Percentiles rank a stretch among this genome's conserved stretches.
Conservation (phyloP, 108 stramenopile genomes). For the Fragilaria crotonensis region DNA sequence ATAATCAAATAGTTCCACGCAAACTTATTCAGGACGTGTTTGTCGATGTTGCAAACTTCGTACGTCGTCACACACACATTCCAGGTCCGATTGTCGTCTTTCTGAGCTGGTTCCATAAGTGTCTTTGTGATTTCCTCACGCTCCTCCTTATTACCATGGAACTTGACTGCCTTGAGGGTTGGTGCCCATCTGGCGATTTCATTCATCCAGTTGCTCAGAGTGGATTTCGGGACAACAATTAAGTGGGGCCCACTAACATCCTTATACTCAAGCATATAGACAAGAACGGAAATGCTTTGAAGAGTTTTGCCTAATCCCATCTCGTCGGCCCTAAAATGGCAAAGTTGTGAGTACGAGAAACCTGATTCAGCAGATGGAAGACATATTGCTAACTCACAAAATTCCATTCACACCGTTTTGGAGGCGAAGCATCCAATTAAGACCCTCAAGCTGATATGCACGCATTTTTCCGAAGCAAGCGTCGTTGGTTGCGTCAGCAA, state of each 20-base stretch:
- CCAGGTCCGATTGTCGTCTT: conserved; percentile 70
- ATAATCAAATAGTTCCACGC: conserved; percentile 96
- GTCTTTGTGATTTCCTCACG: conserved; percentile 35
- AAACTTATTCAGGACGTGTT: conserved; percentile 74
- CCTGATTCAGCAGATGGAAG: neutral
- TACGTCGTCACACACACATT: conserved; percentile 97
- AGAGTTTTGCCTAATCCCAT: conserved; percentile 93
- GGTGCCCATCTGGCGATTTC: conserved; percentile 89
- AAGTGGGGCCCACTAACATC: conserved; percentile 72
- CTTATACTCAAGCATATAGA: conserved; percentile 46
- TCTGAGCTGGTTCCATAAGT: conserved; percentile 62
- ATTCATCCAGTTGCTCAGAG: conserved; percentile 92
- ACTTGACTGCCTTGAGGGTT: conserved; percentile 60
- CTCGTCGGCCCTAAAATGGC: conserved; percentile 8
- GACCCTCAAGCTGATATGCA: conserved; percentile 92
- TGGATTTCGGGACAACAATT: conserved; percentile 88
- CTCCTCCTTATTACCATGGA: conserved; percentile 71
- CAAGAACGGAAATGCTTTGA: conserved; percentile 85
- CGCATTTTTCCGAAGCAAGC: conserved; percentile 79
- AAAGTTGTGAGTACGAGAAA: neutral
- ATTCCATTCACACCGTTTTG: conserved; percentile 93
- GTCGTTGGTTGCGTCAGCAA: conserved; percentile 81
- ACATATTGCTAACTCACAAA: conserved; percentile 10
- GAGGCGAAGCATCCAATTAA: conserved; percentile 97
- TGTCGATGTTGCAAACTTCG: conserved; percentile 92